Base-by-base conservation (phyloP, 1,284 basidiomycete genomes). In the Ceratobasidium sp. region DNA sequence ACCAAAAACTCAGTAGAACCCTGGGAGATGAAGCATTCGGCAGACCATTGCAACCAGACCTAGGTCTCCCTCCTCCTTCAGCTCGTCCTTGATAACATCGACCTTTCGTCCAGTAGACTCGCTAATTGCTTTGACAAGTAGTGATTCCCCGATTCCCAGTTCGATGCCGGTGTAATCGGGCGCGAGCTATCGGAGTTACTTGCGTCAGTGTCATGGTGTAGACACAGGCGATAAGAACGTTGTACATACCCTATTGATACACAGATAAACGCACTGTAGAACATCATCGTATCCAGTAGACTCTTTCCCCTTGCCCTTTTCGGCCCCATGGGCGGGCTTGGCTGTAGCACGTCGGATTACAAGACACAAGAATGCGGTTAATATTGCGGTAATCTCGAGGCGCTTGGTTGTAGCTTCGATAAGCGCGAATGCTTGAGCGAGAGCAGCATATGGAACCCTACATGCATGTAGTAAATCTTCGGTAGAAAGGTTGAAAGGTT, bases 381-480 rank as follows among this genome's bases (percentile, higher is more conserved):
- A 89, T 79, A 96, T 88, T 0, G 96, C 90, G 5, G 92, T 94
- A 84, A 99, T 99, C 84, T 98, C 96, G 52, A 99, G 87, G 7
- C 98, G 94, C 83, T 99, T 99, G 1, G 97, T 98, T 0, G 98
- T 99, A 1, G 92, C 91, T 84, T 98, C 97, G 80, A 99, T 99
- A 70, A 94, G 87, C 44, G 92, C 89, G 83, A 99, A 99, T 0
- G 94, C 92, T 79, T 95, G 92, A 0, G 96, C 92, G 35, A 99
- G 89, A 1, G 96, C 95, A 10, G 95, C 92, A 84, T 99, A 99
- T 0, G 98, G 97, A 14, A 99, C 93, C 1, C 96, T 97, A 33
- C 69, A 10, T 12, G 27, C 76, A 82, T 77, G 44, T 30, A 10
- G 75, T n/a, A 70, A 33, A 30, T 71, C 73, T 30, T 14, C 52